A percentile compares a stretch with the other conserved stretches of the same genome.
Conservation (phyloP, 352 stramenopile genomes). For the Phytophthora foliorum region DNA sequence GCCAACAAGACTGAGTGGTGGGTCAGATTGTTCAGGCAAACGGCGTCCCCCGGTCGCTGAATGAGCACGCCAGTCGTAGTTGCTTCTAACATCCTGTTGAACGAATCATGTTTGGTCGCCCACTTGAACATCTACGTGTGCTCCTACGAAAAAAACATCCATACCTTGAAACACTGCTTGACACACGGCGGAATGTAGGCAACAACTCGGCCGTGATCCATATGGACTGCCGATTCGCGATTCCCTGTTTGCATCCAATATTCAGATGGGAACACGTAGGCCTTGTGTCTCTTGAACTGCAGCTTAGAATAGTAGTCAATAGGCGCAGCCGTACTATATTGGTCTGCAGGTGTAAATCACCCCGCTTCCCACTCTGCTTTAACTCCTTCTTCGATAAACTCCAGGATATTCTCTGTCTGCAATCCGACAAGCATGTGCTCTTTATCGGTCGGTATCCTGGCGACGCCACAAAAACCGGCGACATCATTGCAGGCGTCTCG, state of each 20-base stretch:
- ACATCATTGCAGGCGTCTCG: not conserved
- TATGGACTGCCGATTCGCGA: not conserved
- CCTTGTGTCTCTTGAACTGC: not conserved
- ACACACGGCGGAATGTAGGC: no score
- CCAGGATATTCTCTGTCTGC: not conserved
- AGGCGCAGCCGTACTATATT: no score
- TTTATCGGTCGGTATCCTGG: not conserved
- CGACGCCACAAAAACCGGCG: not conserved
- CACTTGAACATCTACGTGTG: not conserved
- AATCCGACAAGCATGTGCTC: no score
- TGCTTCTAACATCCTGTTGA: slow-evolving; percentile 14
- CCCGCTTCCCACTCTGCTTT: not conserved
- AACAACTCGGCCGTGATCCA: no score
- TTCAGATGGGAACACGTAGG: not conserved
- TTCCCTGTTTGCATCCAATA: not conserved
- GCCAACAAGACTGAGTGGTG: not conserved
- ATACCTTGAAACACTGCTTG: slow-evolving; percentile 11
- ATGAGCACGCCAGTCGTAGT: not conserved
- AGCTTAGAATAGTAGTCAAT: no score
- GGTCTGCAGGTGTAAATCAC: not conserved
- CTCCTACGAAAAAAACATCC: slow-evolving; percentile 9
- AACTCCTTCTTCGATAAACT: no score
- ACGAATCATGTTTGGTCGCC: not conserved
- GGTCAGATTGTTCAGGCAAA: slow-evolving; percentile 7
- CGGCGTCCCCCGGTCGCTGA: slow-evolving; percentile 4